Conservation (phyloP, 805 yeast species). For the Ogataea wickerhamii region DNA sequence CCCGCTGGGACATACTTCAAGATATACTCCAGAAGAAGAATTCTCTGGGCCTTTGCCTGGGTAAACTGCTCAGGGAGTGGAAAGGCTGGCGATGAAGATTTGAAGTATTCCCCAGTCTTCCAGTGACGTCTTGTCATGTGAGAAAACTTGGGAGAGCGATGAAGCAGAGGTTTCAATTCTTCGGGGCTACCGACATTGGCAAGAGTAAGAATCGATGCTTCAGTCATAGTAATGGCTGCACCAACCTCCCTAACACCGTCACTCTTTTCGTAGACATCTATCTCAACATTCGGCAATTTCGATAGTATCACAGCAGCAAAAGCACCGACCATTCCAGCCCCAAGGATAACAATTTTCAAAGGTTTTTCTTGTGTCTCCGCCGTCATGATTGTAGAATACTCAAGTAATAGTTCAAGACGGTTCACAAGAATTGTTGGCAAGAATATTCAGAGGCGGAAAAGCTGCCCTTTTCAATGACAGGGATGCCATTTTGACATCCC, state of each 20-base stretch:
- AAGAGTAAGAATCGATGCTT: slow-evolving; percentile 6
- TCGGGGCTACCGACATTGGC: slow-evolving; percentile 4
- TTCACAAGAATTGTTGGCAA: too few species aligned
- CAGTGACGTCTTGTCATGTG: slow-evolving; percentile 10
- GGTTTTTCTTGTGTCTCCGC: slow-evolving; percentile 3
- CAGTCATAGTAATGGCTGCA: slow-evolving; percentile 9
- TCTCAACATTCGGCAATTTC: slow-evolving; percentile 7
- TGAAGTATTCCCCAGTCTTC: slow-evolving; percentile 10
- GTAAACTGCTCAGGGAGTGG: not conserved
- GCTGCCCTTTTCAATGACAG: too few species aligned
- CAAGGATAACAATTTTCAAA: slow-evolving; percentile 7
- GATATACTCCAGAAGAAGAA: not conserved
- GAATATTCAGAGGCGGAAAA: too few species aligned
- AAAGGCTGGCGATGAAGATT: not conserved
- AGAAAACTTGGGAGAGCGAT: slow-evolving; percentile 2
- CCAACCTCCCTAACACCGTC: slow-evolving; percentile 7
- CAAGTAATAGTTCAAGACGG: too few species aligned
- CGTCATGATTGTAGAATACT: slow-evolving; percentile 3
- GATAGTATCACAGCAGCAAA: slow-evolving; percentile 7
- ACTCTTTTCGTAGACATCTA: slow-evolving; percentile 8
- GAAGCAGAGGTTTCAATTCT: slow-evolving; percentile 5
- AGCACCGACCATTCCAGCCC: slow-evolving; percentile 10
- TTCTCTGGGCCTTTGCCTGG: slow-evolving; percentile 1
- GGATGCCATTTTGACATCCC: too few species aligned
- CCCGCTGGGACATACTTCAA: slow-evolving; percentile 6